phyloP scores from a whole-genome alignment of 176 grass and related monocot species.

The Paspalum notatum region DNA sequence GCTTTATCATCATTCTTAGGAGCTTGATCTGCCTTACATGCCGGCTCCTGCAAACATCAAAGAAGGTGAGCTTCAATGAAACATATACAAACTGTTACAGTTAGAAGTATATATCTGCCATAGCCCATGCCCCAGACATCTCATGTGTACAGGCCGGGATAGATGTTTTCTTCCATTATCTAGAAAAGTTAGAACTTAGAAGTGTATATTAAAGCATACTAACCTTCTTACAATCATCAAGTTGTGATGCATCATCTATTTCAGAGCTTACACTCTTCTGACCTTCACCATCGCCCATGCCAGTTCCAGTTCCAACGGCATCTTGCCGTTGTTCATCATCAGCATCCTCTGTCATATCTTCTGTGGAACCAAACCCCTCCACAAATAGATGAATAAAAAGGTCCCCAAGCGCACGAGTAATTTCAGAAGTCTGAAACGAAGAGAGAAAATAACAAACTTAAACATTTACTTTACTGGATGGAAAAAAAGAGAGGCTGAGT shows the following conservation, averaged over 20 bases:
- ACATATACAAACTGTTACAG: background rate
- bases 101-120: background rate
- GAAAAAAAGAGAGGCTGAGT: constrained; percentile 3
- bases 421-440: constrained; percentile 77
- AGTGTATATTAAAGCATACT: constrained; percentile 18
- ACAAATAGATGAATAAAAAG: constrained; percentile 77
- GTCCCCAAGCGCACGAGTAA: constrained; percentile 74
- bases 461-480: constrained; percentile 13
- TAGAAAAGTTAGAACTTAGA: background rate
- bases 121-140: background rate
- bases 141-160: background rate
- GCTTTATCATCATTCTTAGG: constrained; percentile 68
- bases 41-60: constrained; percentile 58
- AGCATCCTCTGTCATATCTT: constrained; percentile 71
- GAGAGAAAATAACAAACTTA: constrained; percentile 2
- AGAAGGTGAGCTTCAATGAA: constrained; percentile 23
- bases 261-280: constrained; percentile 77
- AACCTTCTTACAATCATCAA: constrained; percentile 66
- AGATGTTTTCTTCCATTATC: background rate
- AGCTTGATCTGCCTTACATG: constrained; percentile 60
- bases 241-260: constrained; percentile 79
- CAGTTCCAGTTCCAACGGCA: constrained; percentile 80
- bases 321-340: constrained; percentile 59
- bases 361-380: constrained; percentile 79
- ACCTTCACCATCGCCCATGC: constrained; percentile 92